A percentile compares a stretch with the other conserved stretches of the same genome.
Conservation (phyloP, 2,329 filamentous ascomycete genomes). For the Epichloe sibirici region DNA sequence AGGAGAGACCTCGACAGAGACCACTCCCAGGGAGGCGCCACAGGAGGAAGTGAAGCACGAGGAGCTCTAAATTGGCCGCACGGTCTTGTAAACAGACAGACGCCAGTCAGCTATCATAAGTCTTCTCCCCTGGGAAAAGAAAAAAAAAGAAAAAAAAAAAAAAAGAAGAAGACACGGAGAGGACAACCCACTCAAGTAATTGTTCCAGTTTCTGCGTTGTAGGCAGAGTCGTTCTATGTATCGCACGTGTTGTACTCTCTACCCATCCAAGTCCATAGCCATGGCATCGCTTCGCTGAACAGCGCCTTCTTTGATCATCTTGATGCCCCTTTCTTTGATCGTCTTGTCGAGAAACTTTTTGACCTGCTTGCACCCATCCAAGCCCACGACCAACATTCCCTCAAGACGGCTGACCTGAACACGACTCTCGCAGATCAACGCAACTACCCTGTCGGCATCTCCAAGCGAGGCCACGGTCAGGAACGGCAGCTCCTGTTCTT, state of each 20-base stretch:
- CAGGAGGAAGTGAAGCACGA: slow-evolving; percentile 28
- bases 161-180: too few relatives aligned
- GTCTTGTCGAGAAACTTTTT: slow-evolving; percentile 69
- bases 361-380: slow-evolving; percentile 85
- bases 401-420: slow-evolving; percentile 75
- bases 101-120: background rate
- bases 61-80: slow-evolving; percentile 29
- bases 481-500: slow-evolving; percentile 81
- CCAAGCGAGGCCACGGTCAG: slow-evolving; percentile 76
- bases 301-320: slow-evolving; percentile 46
- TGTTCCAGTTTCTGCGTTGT: background rate
- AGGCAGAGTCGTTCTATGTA: background rate
- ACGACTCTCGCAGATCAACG: slow-evolving; percentile 75
- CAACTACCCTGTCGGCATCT: slow-evolving; percentile 59
- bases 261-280: slow-evolving; percentile 37
- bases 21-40: slow-evolving; percentile 14
- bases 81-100: background rate
- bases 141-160: background rate
- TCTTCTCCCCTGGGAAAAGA: background rate
- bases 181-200: background rate
- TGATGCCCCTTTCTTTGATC: slow-evolving; percentile 57
- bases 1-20: slow-evolving; percentile 11
- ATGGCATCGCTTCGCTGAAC: slow-evolving; percentile 36
- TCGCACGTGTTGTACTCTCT: background rate
- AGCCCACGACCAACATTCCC: slow-evolving; percentile 82